A percentile compares a stretch with the other conserved stretches of the same genome.
Evolutionary conservation across 2,329 filamentous ascomycete genomes (phyloP).

Genomic region (Elsinoe arachidis): DNA sequence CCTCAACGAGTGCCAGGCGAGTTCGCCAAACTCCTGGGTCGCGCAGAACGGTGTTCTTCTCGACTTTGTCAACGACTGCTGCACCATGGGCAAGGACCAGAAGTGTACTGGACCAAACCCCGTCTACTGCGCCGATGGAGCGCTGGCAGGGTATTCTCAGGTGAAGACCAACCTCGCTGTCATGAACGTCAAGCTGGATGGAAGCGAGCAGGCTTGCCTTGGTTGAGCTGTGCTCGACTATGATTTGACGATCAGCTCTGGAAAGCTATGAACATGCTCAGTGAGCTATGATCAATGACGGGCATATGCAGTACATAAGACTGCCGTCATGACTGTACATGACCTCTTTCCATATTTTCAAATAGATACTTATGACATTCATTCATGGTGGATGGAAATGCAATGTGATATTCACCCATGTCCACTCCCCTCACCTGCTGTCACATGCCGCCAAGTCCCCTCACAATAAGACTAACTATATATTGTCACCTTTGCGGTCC

Average conservation of each 20-base stretch:
- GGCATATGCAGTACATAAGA: not conserved
- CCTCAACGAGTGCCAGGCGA: conserved; percentile 35
- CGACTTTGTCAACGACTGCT: conserved; percentile 44
- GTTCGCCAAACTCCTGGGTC: conserved; percentile 40
- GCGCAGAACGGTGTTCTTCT: conserved; percentile 40
- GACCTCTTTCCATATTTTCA: not conserved
- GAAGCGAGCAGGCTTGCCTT: not conserved
- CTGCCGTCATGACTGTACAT: not conserved
- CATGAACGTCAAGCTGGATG: not conserved
- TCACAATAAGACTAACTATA: no score
- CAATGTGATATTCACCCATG: no score
- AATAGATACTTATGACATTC: not conserved
- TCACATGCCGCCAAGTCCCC: no score
- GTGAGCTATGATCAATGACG: not conserved
- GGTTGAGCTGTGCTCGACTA: conserved; percentile 7
- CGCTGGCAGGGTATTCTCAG: not conserved
- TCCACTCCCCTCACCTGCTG: no score
- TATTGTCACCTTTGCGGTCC: no score
- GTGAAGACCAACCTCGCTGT: not conserved
- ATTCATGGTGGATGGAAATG: no score
- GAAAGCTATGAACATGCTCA: conserved; percentile 1
- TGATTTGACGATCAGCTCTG: not conserved
- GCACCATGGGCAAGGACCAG: conserved; percentile 25
- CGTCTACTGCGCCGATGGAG: not conserved
- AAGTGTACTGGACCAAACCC: conserved; percentile 17